Evolutionary conservation across 495 filamentous ascomycete genomes (phyloP), one percentile per base, ranked within the genome.

Genomic region (Penicillium nucicola): DNA sequence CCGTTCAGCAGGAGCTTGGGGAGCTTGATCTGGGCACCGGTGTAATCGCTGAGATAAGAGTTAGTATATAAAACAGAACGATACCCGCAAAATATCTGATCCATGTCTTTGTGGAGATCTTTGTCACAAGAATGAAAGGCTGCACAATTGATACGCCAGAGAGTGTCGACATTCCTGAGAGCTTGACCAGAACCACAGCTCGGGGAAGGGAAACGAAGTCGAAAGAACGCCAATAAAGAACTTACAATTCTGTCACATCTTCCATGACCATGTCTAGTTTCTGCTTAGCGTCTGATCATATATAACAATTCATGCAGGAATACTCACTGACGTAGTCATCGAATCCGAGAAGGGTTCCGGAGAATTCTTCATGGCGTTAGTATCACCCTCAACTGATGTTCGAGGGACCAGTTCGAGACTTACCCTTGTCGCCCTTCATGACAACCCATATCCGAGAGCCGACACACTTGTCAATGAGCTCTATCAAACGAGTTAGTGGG

Each of bases 261-360:
- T 96, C 92, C 18, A 98, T 70, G 15, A 97, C 93, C 92, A 98
- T 98, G 67, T 97, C 92, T 97, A 56, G 30, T 49, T 19, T 32
- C 8, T 23, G 5, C 12, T 67, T 43, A 65, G 64, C 37, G 57
- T 20, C 36, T 41, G 35, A 40, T 31, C 20, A 18, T 15, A 39
- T 22, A 14, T 22, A 15, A 20, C 19, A 13, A 13, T 37, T 44
- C 13, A n/a, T 18, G 20, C 13, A 48, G 20, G 53, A 25, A 45
- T 61, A 95, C 92, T 72, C 84, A 96, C 91, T 98, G 77, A 98
- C 93, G 75, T 96, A 98, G 80, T 98, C 93, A 68, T 98, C 93
- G 60, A 97, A 98, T 2, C 93, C 93, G 30, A 96, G 79, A 18
- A 98, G 75, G 5, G 89, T 97, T 34, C 93, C 93, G 45, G 87